Conservation (phyloP, 306 rosid genomes). For the Inga laurina region DNA sequence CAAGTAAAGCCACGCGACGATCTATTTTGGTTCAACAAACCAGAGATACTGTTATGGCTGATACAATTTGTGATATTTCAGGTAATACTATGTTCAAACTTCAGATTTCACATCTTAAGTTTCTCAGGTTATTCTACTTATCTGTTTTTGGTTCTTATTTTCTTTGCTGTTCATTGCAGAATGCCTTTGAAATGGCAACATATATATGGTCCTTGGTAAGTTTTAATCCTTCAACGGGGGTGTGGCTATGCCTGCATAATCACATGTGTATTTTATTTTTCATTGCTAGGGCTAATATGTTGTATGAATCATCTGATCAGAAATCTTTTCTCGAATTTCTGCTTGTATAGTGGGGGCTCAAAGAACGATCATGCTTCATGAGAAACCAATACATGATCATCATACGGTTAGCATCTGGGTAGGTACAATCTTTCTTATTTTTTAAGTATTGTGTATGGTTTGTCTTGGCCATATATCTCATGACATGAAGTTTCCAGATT, state of each 20-base stretch:
- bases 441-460: background rate
- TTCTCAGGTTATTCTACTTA: constrained; percentile 1
- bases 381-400: constrained; percentile 75
- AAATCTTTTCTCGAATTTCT: constrained; percentile 19
- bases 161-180: constrained; percentile 53
- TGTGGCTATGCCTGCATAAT: background rate
- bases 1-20: constrained; percentile 89
- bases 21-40: constrained; percentile 91
- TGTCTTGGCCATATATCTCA: background rate
- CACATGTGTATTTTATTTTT: background rate
- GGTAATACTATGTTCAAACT: constrained; percentile 42
- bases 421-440: constrained; percentile 14
- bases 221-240: constrained; percentile 15
- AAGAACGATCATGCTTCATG: constrained; percentile 78
- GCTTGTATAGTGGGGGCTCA: constrained; percentile 73
- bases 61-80: constrained; percentile 97
- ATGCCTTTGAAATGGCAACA: constrained; percentile 96
- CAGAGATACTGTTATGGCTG: constrained; percentile 68
- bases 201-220: constrained; percentile 94
- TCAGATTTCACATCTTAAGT: background rate
- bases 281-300: background rate
- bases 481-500: constrained; percentile 16
- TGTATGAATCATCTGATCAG: background rate
- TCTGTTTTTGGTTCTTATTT: constrained; percentile 24
- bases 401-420: constrained; percentile 83